Base-by-base conservation (phyloP, 108 stramenopile species). In the Cyclotella choctawhatcheeana region DNA sequence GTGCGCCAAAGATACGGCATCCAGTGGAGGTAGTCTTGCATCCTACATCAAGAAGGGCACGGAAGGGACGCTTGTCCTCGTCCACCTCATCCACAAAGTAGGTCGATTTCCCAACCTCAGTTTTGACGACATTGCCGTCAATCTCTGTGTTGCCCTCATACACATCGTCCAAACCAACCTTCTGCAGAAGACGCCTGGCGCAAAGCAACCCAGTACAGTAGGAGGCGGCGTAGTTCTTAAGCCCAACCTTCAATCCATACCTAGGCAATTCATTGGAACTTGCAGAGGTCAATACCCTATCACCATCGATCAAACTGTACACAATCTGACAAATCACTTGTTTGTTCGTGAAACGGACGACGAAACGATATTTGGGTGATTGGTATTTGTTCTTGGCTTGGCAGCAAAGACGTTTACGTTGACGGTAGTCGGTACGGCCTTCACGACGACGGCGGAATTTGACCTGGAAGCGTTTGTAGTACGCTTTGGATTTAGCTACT, bases 321-420 rank as follows among this genome's bases (percentile, higher is more conserved):
- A 95, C 95, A 66, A 99, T 92, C 84, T 99, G 97, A 85, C 94
- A 95, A 79, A 97, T 89, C 45, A 98, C 97, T 70, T 93, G 82
- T 32, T 66, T 73, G 88, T 96, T 96, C 77, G 96, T 90, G 90
- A 97, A 94, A 51, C 98, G 94, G 29, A 98, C 98, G 40, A 99
- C 97, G 44, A 99, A 84, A 67, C 99, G 90, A 88, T 99, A 98
- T 88, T 99, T 99, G 71, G 96, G 97, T 25, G 93, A 82, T 74
- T 97, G 93, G 96, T 99, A 99, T 91, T 99, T 99, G 96, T 98
- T 98, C 97, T 99, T 99, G 73, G 95, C 97, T 74, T 99, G 96
- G 70, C 88, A 85, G 71, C 95, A 93, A 13, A 99, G 85, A 62
- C 96, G 88, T 87, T 97, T 96, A 66, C 99, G 97, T 70, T 97